Evolutionary conservation across 2,329 filamentous ascomycete species (phyloP), one percentile per base, ranked within the genome.

Genomic region (Colletotrichum lentis): DNA sequence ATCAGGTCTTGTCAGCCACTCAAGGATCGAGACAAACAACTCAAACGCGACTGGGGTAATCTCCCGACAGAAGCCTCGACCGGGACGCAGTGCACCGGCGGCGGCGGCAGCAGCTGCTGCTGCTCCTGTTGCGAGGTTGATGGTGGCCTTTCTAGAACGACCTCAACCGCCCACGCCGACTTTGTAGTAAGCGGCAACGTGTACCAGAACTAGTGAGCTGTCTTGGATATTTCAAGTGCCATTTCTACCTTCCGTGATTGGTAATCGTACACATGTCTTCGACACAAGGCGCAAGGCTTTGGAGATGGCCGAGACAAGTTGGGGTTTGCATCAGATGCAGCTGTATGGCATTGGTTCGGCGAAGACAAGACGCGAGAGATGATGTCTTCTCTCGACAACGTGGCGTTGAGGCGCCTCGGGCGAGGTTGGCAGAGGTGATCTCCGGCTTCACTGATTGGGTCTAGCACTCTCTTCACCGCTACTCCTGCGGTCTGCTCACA

Each of bases 381-480:
- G 47, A 61, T 20, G 47, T 62, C 50, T 12, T 52, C 49, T 50
- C 35, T 57, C 37, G 56, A 67, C 66, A 67, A 44, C 62, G 56
- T 69, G 67, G 63, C 63, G 67, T 67, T 53, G 63, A 69, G 67
- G 63, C 63, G 65, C 50, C 54, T 58, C 39, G 56, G 56, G 37
- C 50, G 63, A 67, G 56, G 62, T 70, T 67, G 67, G 58, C 54
- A 55, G 58, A 63, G 24, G 56, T 54, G 61, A 56, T 66, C 47
- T 65, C 64, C 64, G 64, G 62, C 53, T 60, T 67, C 65, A 61
- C 62, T 52, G 53, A 70, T 72, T 60, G 27, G 63, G 71, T 44
- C 68, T 72, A 72, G 71, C 65, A 53, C 52, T 39, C 20, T 66
- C 47, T 46, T 69, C 71, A 72, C 71, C 71, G 71, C 71, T 72